Conservation (phyloP, 306 rosid genomes). For the Cicer chorassanicum region DNA sequence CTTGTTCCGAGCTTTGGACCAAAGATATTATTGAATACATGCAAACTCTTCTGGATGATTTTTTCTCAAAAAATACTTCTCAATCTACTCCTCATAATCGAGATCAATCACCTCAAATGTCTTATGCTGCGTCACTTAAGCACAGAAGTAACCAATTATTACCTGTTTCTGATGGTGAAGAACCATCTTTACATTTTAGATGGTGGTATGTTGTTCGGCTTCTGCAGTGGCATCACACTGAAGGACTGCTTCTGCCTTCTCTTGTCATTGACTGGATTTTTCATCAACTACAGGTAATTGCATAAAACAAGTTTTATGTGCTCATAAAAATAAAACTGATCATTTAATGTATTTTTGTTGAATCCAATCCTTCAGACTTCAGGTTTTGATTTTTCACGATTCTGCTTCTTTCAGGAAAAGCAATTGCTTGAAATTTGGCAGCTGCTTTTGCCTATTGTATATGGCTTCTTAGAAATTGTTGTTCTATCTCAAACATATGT, state of each 20-base stretch:
- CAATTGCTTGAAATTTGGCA: slow-evolving; percentile 81
- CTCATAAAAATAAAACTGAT: slow-evolving; percentile 4
- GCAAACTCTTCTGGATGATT: slow-evolving; percentile 83
- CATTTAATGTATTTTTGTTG: neutral
- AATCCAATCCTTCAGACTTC: slow-evolving; percentile 38
- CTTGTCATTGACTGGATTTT: slow-evolving; percentile 90
- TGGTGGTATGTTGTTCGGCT: slow-evolving; percentile 96
- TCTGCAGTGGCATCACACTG: slow-evolving; percentile 91
- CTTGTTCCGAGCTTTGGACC: slow-evolving; percentile 88
- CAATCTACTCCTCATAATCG: slow-evolving; percentile 59
- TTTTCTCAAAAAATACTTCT: slow-evolving; percentile 65
- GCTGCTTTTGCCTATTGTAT: slow-evolving; percentile 85
- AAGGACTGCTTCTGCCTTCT: slow-evolving; percentile 85
- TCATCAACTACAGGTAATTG: slow-evolving; percentile 75
- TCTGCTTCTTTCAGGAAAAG: slow-evolving; percentile 68
- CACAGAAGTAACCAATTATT: slow-evolving; percentile 57
- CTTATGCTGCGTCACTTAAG: slow-evolving; percentile 63
- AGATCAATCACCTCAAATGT: slow-evolving; percentile 68
- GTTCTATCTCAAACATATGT: slow-evolving; percentile 91
- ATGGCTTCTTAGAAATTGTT: slow-evolving; percentile 79
- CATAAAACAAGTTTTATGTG: slow-evolving; percentile 29
- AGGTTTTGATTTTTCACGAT: slow-evolving; percentile 44
- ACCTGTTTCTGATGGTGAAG: slow-evolving; percentile 67
- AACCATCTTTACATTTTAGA: slow-evolving; percentile 81
- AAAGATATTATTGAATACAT: slow-evolving; percentile 84